Evolutionary conservation across 1,284 basidiomycete species (phyloP).

Genomic region (Ceratobasidium sp.): DNA sequence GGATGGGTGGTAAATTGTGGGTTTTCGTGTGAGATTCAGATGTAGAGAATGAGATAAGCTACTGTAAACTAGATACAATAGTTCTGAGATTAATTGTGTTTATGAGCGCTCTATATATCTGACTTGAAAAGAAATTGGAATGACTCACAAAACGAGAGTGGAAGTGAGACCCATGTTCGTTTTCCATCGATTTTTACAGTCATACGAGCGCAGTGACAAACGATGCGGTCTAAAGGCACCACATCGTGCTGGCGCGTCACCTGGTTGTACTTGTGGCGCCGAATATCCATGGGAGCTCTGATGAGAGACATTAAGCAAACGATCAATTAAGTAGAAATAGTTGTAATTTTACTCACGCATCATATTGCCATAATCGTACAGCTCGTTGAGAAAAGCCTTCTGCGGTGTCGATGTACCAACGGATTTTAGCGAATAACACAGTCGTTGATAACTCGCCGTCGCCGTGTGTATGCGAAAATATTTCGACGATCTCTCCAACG

Average conservation of each 20-base stretch:
- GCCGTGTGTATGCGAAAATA: slow-evolving; percentile 26
- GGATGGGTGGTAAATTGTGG: slow-evolving; percentile 10
- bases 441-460: not conserved
- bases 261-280: slow-evolving; percentile 20
- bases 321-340: not conserved
- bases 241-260: slow-evolving; percentile 28
- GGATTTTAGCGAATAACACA: slow-evolving; percentile 29
- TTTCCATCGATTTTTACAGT: slow-evolving; percentile 29
- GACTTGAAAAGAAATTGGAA: slow-evolving; percentile 3
- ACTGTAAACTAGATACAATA: slow-evolving; percentile 13
- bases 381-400: slow-evolving; percentile 11
- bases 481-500: slow-evolving; percentile 30
- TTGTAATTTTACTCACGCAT: slow-evolving; percentile 9
- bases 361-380: slow-evolving; percentile 27
- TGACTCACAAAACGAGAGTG: slow-evolving; percentile 21
- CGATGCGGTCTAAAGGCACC: slow-evolving; percentile 8
- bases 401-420: slow-evolving; percentile 29
- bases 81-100: slow-evolving; percentile 12
- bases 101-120: slow-evolving; percentile 8
- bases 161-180: slow-evolving; percentile 18
- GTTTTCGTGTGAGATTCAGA: slow-evolving; percentile 1
- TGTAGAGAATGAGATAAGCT: not conserved
- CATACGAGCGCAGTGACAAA: slow-evolving; percentile 30
- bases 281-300: slow-evolving; percentile 16
- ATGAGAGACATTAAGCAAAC: slow-evolving; percentile 7